A percentile compares a stretch with the other conserved stretches of the same genome.
Conservation (phyloP, 495 filamentous ascomycete species). For the Bombardia bombarda region DNA sequence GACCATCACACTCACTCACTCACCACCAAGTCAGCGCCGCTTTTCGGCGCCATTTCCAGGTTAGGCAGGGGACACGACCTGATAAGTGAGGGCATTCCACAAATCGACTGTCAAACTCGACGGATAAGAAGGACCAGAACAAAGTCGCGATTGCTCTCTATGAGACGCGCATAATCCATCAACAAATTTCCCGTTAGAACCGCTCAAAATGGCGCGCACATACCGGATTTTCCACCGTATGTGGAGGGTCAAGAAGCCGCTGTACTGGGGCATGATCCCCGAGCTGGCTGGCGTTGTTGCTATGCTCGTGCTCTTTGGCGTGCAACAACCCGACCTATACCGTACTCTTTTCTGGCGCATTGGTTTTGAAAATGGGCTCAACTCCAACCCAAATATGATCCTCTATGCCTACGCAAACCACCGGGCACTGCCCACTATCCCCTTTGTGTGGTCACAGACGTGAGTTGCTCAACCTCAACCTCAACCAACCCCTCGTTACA, state of each 20-base stretch:
- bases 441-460: conserved; percentile 78
- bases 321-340: conserved; percentile 73
- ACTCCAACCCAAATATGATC: conserved; percentile 65
- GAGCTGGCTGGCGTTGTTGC: conserved; percentile 66
- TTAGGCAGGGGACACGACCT: too few species aligned
- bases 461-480: conserved; percentile 38
- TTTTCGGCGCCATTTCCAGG: too few species aligned
- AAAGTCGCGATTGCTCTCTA: background rate
- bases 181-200: background rate
- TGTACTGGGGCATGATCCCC: conserved; percentile 57
- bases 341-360: conserved; percentile 75
- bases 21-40: too few species aligned
- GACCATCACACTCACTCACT: too few species aligned
- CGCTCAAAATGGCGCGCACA: conserved; percentile 24
- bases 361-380: conserved; percentile 71
- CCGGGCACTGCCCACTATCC: conserved; percentile 50
- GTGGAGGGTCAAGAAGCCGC: conserved; percentile 58
- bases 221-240: conserved; percentile 39
- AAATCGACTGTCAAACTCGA: too few species aligned
- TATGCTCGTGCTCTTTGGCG: conserved; percentile 69
- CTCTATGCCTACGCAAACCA: conserved; percentile 76
- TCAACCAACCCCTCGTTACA: background rate
- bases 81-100: background rate
- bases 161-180: background rate
- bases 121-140: too few species aligned